Base-by-base conservation (phyloP, 2,329 filamentous ascomycete species). In the Cladosporium phlei region DNA sequence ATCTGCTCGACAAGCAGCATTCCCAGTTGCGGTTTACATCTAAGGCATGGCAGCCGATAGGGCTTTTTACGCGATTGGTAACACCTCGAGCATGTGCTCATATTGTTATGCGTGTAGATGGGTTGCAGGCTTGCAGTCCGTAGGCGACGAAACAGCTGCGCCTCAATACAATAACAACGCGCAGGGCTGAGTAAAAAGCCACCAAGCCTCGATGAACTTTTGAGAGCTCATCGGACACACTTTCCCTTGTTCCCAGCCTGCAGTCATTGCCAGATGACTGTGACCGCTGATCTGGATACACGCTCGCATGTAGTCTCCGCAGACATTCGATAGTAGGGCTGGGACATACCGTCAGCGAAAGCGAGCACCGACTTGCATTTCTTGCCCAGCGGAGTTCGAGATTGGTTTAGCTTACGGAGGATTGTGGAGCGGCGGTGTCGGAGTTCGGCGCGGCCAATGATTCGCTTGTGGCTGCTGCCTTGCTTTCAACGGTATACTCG, bases 101-200 rank as follows among this genome's bases (percentile, higher is more conserved):
- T n/a, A n/a, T n/a, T n/a, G n/a, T n/a, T n/a, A n/a, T n/a, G n/a
- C n/a, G n/a, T n/a, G n/a, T n/a, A n/a, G n/a, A n/a, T n/a, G n/a
- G n/a, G n/a, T n/a, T n/a, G n/a, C n/a, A n/a, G 24, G 6, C 11
- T 25, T 25, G 24, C 11, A 11, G 6, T 11, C 6, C 24, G 6
- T 25, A 25, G 6, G 24, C 6, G 24, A 25, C 11, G 24, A 6
- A 6, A 6, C 24, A 25, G 6, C 11, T 25, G 24, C 6, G 86
- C 86, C 0, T 94, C 87, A 85, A 71, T 64, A 6, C 46, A 51
- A 8, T 17, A n/a, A 20, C 8, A 9, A 9, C 2, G 9, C 29
- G 30, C 30, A 33, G 17, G 30, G 30, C 30, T 33, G 30, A n/a
- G 12, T 14, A 11, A 33, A 17, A 33, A 11, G 12, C 30, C 30